Base-by-base conservation (phyloP, 495 filamentous ascomycete genomes). In the Penicillium flavigenum region DNA sequence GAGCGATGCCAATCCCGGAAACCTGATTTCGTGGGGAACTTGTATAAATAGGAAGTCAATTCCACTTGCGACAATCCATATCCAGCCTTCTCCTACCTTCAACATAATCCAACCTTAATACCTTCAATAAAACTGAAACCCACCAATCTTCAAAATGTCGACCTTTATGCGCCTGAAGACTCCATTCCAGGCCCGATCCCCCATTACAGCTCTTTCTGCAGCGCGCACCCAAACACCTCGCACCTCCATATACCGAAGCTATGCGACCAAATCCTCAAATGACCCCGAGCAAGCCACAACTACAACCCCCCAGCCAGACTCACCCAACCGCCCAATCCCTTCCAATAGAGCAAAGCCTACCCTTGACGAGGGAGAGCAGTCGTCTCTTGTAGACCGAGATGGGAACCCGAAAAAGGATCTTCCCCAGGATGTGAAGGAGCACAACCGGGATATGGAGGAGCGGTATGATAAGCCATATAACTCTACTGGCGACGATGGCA, bases 321-420 rank as follows among this genome's bases (percentile, higher is more conserved):
- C 39, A 1, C 39, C 56, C 29, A 66, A 62, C 47, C 56, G 63
- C 36, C 65, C 65, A 16, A 64, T 68, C 27, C 69, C 73, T 2
- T 76, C 73, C 22, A 77, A 77, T 58, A 69, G 73, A 1, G 73
- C 76, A 5, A 57, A 59, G 3, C 73, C 76, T 3, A 76, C 73
- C 16, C 67, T 78, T 9, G 61, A 48, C 16, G 68, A 71, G 39
- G 70, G 71, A 2, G 59, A 51, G 3, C 63, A 71, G 41, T 72
- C 73, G 1, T 66, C 66, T 4, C 65, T 74, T 31, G 54, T 70
- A 3, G 73, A 78, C 48, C 22, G 47, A 6, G 54, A 71, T 5
- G 76, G 76, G 0, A 65, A 70, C 5, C 22, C 47, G 12, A 56
- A 61, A 9, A 43, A 66, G 0, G 65, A 75, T 64, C 47, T 74